Conservation (phyloP, 2,329 filamentous ascomycete genomes). For the Didymella lethalis region DNA sequence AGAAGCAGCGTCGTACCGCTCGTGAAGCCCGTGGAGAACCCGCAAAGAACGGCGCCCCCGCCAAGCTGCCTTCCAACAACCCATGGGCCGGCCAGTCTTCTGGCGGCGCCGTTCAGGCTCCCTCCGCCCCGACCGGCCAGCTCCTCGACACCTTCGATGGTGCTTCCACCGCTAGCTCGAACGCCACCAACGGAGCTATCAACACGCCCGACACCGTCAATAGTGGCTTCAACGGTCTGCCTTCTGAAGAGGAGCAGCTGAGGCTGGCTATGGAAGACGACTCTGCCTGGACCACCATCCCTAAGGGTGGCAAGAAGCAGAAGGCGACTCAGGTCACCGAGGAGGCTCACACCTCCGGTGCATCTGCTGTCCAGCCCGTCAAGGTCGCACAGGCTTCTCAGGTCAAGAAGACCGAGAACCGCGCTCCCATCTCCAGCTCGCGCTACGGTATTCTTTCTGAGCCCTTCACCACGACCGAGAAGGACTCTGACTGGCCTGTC, state of each 20-base stretch:
- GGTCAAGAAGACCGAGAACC: constrained; percentile 37
- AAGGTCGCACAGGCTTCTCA: constrained; percentile 30
- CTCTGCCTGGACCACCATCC: constrained; percentile 68
- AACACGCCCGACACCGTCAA: constrained; percentile 47
- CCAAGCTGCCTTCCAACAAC: constrained; percentile 59
- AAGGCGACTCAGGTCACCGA: constrained; percentile 56
- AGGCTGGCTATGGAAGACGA: constrained; percentile 59
- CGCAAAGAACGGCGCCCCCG: constrained; percentile 76
- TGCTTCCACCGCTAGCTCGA: constrained; percentile 53
- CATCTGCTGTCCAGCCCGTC: constrained; percentile 33
- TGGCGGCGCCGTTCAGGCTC: constrained; percentile 33
- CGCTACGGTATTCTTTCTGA: constrained; percentile 43
- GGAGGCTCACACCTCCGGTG: constrained; percentile 45
- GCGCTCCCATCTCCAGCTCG: constrained; percentile 34
- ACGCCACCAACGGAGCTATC: constrained; percentile 51
- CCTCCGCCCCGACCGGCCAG: constrained; percentile 37
- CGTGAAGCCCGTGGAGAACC: constrained; percentile 82
- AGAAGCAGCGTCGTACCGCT: constrained; percentile 83
- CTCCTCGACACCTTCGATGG: constrained; percentile 62
- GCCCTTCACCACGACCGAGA: constrained; percentile 34
- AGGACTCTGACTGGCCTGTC: constrained; percentile 54
- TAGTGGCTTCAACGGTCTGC: constrained; percentile 56
- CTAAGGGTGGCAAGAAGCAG: constrained; percentile 62
- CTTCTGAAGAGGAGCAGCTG: constrained; percentile 69
- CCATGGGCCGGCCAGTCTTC: constrained; percentile 59